Evolutionary conservation across 345 rosid genomes (phyloP).

Genomic region (Luvunga scandens): DNA sequence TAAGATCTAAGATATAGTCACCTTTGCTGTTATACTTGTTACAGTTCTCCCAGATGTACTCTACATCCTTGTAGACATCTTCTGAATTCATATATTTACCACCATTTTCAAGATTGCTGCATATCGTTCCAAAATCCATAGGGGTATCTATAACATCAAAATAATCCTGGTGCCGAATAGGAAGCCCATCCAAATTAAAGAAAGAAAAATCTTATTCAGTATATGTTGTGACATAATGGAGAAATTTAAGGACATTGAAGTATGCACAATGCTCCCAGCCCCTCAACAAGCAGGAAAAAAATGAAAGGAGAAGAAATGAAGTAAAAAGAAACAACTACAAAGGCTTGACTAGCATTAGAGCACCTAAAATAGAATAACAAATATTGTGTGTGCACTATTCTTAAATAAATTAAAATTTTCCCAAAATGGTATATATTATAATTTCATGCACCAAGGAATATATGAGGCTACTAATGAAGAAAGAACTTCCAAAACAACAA

Average conservation of each 20-base stretch:
- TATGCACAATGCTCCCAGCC: neutral
- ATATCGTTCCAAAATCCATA: constrained; percentile 98
- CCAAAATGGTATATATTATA: neutral
- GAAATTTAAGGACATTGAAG: neutral
- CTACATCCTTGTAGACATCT: constrained; percentile 87
- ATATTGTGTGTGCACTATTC: neutral
- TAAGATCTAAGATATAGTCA: constrained; percentile 89
- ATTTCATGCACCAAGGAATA: neutral
- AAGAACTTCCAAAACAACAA: neutral
- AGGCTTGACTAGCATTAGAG: neutral
- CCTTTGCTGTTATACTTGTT: constrained; percentile 91
- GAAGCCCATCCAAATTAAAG: constrained; percentile 8
- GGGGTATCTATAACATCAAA: constrained; percentile 93
- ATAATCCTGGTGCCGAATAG: constrained; percentile 65
- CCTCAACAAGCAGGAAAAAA: neutral
- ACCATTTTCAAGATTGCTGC: constrained; percentile 72
- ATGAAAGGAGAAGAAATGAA: neutral
- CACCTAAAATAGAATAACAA: neutral
- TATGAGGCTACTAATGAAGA: neutral
- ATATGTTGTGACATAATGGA: neutral
- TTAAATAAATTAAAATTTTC: neutral
- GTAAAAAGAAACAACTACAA: neutral
- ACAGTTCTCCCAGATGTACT: constrained; percentile 90
- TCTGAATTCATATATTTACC: constrained; percentile 70
- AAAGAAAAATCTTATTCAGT: constrained; percentile 7